phyloP scores from a whole-genome alignment of 208 protist genomes.

The Leishmania major region DNA sequence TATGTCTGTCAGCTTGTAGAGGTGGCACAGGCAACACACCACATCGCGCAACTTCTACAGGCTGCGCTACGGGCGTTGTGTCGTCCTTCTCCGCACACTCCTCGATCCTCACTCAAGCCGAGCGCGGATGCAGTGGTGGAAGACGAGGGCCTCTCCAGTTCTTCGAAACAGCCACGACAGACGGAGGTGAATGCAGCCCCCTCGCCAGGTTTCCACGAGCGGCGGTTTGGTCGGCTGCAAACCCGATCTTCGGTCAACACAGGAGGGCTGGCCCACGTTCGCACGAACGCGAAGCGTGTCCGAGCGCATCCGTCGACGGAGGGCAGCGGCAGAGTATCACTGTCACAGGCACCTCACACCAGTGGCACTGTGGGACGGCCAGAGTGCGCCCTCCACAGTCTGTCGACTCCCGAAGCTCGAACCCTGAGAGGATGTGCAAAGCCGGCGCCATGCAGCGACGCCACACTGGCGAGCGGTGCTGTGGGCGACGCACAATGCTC shows the following conservation, averaged over 20 bases:
- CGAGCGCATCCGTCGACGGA: not conserved
- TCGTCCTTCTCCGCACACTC: conserved; percentile 6
- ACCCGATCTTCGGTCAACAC: not conserved
- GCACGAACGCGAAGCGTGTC: not conserved
- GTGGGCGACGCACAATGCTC: not conserved
- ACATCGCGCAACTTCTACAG: conserved; percentile 27
- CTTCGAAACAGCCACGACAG: not conserved
- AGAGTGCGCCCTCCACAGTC: not conserved
- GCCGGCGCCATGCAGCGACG: not conserved
- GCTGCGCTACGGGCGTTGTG: conserved; percentile 24
- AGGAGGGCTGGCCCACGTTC: not conserved
- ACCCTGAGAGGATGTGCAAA: not conserved
- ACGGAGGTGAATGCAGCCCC: not conserved
- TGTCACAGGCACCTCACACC: not conserved
- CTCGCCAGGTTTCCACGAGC: not conserved
- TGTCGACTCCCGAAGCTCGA: not conserved
- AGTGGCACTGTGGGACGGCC: not conserved
- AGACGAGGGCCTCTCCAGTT: not conserved
- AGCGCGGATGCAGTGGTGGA: not conserved
- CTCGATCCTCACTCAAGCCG: not conserved
- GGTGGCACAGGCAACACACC: conserved; percentile 18
- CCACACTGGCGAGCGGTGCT: not conserved
- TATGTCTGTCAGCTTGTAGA: conserved; percentile 31
- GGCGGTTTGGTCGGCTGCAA: not conserved
- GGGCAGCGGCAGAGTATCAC: not conserved